Conservation (phyloP, 257 asterid genomes). For the Scutellaria barbata region DNA sequence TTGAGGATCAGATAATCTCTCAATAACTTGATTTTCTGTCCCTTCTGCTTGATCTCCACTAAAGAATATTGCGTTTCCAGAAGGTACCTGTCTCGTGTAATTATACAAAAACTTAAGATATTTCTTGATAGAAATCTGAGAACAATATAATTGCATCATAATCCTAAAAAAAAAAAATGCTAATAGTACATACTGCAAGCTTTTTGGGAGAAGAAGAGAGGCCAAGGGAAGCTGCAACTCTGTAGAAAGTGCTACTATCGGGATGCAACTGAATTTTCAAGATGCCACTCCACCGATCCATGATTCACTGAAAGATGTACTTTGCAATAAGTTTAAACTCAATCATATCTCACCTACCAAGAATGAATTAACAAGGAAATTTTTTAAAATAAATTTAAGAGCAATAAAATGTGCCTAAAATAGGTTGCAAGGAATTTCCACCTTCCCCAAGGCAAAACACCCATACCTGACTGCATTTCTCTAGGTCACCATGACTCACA, state of each 20-base stretch:
- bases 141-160: constrained; percentile 20
- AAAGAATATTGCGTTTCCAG: constrained; percentile 85
- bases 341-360: constrained; percentile 19
- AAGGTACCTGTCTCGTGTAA: constrained; percentile 64
- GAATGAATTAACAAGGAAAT: not conserved
- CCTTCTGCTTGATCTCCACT: constrained; percentile 83
- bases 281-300: constrained; percentile 91
- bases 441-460: not conserved
- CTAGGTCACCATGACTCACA: not conserved
- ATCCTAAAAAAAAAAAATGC: not conserved
- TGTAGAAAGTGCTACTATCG: constrained; percentile 55
- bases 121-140: not conserved
- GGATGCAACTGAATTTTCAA: constrained; percentile 72
- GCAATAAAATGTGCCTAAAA: constrained; percentile 9
- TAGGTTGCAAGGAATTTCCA: constrained; percentile 1
- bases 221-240: constrained; percentile 83
- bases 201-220: constrained; percentile 61
- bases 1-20: constrained; percentile 79
- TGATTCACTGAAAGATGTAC: constrained; percentile 39
- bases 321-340: constrained; percentile 7
- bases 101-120: constrained; percentile 12
- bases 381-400: not conserved
- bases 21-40: constrained; percentile 81
- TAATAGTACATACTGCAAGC: constrained; percentile 51
- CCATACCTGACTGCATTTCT: not conserved